Evolutionary conservation across 768 basidiomycete species (phyloP), one percentile per base, ranked within the genome.

Genomic region (Mycena venus): DNA sequence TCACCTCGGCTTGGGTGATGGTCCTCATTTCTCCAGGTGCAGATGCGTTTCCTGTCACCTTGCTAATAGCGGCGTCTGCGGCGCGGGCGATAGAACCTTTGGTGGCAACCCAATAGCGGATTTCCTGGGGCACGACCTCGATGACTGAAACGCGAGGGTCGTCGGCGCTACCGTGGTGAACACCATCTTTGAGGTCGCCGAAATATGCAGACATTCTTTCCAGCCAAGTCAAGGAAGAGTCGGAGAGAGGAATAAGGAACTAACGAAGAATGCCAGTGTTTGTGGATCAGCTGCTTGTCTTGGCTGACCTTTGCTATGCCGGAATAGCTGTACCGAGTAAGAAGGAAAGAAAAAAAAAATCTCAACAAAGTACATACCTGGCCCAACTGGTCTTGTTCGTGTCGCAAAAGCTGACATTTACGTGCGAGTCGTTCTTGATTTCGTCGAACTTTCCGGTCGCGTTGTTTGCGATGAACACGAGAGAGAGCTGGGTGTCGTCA

Each of bases 101-200:
- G 38, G 89, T 93, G 7, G 92, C 87, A 68, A 92, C 84, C 92
- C 93, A 98, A 80, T 96, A 97, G 66, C 92, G 89, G 75, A 98
- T 93, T 85, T 95, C 93, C 40, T 91, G 88, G 0, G 96, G 95
- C 64, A 93, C 82, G 66, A 98, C 90, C 81, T 95, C 91, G 75
- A 98, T 95, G 40, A 95, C 82, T 9, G 92, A 88, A 4, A 98
- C 88, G 29, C 96, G 90, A 0, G 96, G 95, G 75, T 98, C 97
- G 12, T 88, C 85, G 34, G 88, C 88, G 77, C 93, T 90, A n/a
- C 96, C 96, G 78, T 91, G 93, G 82, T 97, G 96, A 8, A 93
- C 84, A 21, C 94, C 95, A 75, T 98, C 96, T 36, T 92, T 92
- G 67, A 97, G 86, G 80, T 98, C 93, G 42, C 95, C 95, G 78